Evolutionary conservation across 2,329 filamentous ascomycete genomes (phyloP), one percentile per base, ranked within the genome.

Genomic region (Sclerotinia spermophila): DNA sequence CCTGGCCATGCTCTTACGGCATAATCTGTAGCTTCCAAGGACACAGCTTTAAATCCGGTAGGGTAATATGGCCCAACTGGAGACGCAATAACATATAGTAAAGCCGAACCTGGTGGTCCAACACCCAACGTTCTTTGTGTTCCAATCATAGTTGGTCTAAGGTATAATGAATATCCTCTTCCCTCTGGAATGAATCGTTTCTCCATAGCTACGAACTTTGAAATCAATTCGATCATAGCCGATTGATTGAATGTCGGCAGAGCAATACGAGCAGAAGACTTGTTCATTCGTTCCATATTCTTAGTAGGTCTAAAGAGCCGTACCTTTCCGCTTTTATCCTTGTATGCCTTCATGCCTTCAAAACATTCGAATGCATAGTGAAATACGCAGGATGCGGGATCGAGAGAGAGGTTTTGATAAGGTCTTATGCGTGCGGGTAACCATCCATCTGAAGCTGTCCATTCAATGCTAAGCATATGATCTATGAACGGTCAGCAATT

Each of bases 261-360:
- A 19, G 96, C 95, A 83, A 99, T 98, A 75, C 96, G 92, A 53
- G 92, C 89, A 64, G 92, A 89, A 3, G 94, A 97, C 81, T 91
- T 93, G 86, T 98, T 99, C 82, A 99, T 83, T 72, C 96, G 91
- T 74, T 86, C 90, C 95, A 98, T 98, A 85, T 99, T 99, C 87
- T 89, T 96, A 81, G 97, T 91, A 2, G 96, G 96, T 45, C 96
- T 89, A 87, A 99, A 99, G 69, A 99, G 85, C 69, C 95, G 90
- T 76, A 97, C 88, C 72, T 89, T 84, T 76, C 93, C 93, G 58
- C 88, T 80, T 69, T 86, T 88, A 83, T 97, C 93, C 82, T 95
- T 96, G 87, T 99, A 99, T 72, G 96, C 96, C 85, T 99, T 99
- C 94, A 98, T 97, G 76, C 96, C 96, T 85, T 99, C 96, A 82